These are phyloP conservation scores for Cephalotrichum gorgonifer DNA, from an alignment of 2,329 filamentous ascomycete species.

Conservation along the genomic window DNA sequence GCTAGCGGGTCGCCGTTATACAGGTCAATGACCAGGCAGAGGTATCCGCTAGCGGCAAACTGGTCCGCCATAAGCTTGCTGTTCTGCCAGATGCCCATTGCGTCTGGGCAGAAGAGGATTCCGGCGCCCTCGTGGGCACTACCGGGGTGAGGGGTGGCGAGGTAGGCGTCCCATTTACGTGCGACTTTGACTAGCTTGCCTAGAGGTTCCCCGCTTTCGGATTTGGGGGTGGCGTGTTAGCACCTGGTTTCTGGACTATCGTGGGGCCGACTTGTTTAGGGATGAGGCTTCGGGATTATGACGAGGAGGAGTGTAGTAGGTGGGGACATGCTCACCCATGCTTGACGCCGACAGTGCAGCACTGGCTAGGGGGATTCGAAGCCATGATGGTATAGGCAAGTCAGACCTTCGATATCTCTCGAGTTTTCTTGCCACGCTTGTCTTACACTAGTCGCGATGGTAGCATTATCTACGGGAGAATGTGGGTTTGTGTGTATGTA, in stretches of 20 bases:
- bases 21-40: slow-evolving; percentile 18
- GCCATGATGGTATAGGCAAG: slow-evolving; percentile 31
- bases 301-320: too few relatives aligned
- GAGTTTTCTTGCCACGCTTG: too few relatives aligned
- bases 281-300: not conserved
- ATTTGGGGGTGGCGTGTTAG: not conserved
- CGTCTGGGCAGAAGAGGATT: slow-evolving; percentile 36
- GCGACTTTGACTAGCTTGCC: slow-evolving; percentile 35
- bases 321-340: slow-evolving; percentile 26
- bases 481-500: too few relatives aligned
- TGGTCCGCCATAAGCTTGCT: slow-evolving; percentile 25
- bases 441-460: too few relatives aligned
- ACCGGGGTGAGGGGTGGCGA: slow-evolving; percentile 31
- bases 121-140: slow-evolving; percentile 16
- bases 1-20: slow-evolving; percentile 26
- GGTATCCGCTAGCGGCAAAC: slow-evolving; percentile 21
- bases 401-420: too few relatives aligned
- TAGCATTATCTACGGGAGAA: too few relatives aligned
- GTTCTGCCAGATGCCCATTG: slow-evolving; percentile 38
- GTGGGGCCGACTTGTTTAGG: not conserved
- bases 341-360: slow-evolving; percentile 33
- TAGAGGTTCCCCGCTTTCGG: slow-evolving; percentile 32
- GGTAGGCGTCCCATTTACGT: slow-evolving; percentile 36
- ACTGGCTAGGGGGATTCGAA: slow-evolving; percentile 31
- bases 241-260: not conserved